Percentiles rank a stretch among this genome's conserved stretches.
phyloP scores from a whole-genome alignment of 768 basidiomycete genomes.

The Tricholoma matsutake region DNA sequence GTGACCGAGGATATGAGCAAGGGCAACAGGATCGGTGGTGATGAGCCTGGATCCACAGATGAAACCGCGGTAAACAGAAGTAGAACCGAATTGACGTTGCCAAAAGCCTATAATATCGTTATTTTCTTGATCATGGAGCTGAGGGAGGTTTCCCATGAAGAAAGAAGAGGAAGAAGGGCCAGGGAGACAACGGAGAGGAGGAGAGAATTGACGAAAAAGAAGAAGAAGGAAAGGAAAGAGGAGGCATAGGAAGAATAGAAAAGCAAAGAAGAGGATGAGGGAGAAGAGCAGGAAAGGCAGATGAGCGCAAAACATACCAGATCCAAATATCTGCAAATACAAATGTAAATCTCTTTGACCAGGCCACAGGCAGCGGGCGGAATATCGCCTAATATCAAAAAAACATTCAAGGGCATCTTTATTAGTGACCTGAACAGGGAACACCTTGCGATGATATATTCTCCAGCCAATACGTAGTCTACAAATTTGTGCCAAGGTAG shows the following conservation, averaged over 20 bases:
- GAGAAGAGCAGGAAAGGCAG: conserved; percentile 6
- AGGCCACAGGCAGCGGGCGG: conserved; percentile 66
- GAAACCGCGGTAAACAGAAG: conserved; percentile 53
- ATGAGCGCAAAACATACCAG: no score
- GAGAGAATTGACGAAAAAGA: conserved; percentile 41
- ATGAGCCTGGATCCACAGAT: conserved; percentile 50
- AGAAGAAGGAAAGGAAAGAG: conserved; percentile 35
- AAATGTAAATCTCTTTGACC: conserved; percentile 66
- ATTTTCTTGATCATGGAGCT: conserved; percentile 60
- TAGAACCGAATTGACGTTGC: conserved; percentile 43
- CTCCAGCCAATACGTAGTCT: no score
- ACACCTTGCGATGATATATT: no score
- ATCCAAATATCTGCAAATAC: no score
- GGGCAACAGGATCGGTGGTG: conserved; percentile 55
- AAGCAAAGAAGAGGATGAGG: conserved; percentile 23
- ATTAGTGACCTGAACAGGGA: no score
- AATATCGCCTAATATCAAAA: conserved; percentile 56
- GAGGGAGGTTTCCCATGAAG: conserved; percentile 50
- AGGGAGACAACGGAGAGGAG: conserved; percentile 45
- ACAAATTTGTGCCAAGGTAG: no score
- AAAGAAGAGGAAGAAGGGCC: conserved; percentile 45
- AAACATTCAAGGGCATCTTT: no score
- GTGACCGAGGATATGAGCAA: conserved; percentile 54
- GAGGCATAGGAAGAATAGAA: conserved; percentile 19
- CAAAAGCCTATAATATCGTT: conserved; percentile 44